A percentile compares a stretch with the other conserved stretches of the same genome.
Evolutionary conservation across 208 protist species (phyloP).

Genomic region (Crithidia fasciculata): DNA sequence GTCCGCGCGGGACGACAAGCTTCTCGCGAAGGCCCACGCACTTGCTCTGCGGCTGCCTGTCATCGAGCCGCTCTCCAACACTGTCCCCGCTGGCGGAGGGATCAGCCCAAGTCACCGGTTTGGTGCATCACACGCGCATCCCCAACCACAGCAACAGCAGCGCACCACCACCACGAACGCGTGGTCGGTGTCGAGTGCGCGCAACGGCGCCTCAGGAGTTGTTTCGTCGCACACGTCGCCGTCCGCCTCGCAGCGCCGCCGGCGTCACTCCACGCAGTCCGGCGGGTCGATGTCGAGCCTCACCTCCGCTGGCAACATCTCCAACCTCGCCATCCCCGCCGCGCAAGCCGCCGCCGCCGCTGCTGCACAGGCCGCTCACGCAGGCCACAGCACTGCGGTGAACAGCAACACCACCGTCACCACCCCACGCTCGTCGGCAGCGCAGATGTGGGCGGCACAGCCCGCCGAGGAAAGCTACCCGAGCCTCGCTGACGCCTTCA

Average conservation of each 20-base stretch:
- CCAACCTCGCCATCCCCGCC: too few species aligned
- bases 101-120: conserved; percentile 1
- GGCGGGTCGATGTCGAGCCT: background rate
- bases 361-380: background rate
- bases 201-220: conserved; percentile 4
- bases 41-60: conserved; percentile 38
- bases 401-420: conserved; percentile 5
- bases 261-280: background rate
- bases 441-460: conserved; percentile 42
- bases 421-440: conserved; percentile 4
- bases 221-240: background rate
- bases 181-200: conserved; percentile 22
- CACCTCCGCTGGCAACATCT: background rate
- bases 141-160: background rate
- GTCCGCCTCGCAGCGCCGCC: background rate
- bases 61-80: conserved; percentile 2
- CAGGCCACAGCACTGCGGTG: too few species aligned
- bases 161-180: conserved; percentile 11
- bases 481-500: conserved; percentile 62
- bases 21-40: conserved; percentile 45
- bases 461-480: conserved; percentile 31
- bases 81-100: background rate
- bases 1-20: conserved; percentile 48
- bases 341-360: too few species aligned
- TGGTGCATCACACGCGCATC: background rate